These are phyloP conservation scores for Pachysandra terminalis DNA, from an alignment of 164 flowering plant species.

Conservation along the genomic window DNA sequence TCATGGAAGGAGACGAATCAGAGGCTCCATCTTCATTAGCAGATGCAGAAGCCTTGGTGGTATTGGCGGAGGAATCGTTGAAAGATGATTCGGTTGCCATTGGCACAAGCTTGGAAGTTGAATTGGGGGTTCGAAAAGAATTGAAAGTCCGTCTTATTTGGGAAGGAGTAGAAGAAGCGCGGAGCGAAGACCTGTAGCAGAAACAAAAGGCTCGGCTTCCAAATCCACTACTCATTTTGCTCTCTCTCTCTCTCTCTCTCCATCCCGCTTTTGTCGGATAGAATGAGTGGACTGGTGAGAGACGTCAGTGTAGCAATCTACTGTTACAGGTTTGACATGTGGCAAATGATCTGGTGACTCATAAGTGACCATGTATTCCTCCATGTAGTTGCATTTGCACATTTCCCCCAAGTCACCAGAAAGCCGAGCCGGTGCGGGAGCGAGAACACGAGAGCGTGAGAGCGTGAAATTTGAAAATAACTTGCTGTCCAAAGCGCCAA, in stretches of 20 bases:
- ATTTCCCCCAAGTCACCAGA: too few relatives aligned
- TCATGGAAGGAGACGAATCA: background rate
- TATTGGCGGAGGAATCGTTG: slow-evolving; percentile 17
- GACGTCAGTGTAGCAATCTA: too few relatives aligned
- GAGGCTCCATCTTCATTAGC: slow-evolving; percentile 8
- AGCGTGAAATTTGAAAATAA: too few relatives aligned
- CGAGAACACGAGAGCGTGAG: too few relatives aligned
- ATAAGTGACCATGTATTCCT: too few relatives aligned
- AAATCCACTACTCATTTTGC: slow-evolving; percentile 7
- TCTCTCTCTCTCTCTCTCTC: background rate
- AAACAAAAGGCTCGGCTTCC: slow-evolving; percentile 9
- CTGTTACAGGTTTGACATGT: too few relatives aligned
- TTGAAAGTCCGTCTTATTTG: background rate
- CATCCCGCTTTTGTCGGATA: too few relatives aligned
- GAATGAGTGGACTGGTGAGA: too few relatives aligned
- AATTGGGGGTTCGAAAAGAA: background rate
- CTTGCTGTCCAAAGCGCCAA: too few relatives aligned
- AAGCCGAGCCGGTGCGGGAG: too few relatives aligned
- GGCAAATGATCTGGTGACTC: too few relatives aligned
- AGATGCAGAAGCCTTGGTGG: slow-evolving; percentile 2
- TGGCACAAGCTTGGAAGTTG: slow-evolving; percentile 11
- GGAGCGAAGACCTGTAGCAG: slow-evolving; percentile 4
- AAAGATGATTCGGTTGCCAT: slow-evolving; percentile 29
- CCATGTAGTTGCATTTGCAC: too few relatives aligned
- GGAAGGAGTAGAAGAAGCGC: slow-evolving; percentile 11